These are phyloP conservation scores for Polyporus arcularius DNA, from an alignment of 768 basidiomycete species.

Conservation along the genomic window DNA sequence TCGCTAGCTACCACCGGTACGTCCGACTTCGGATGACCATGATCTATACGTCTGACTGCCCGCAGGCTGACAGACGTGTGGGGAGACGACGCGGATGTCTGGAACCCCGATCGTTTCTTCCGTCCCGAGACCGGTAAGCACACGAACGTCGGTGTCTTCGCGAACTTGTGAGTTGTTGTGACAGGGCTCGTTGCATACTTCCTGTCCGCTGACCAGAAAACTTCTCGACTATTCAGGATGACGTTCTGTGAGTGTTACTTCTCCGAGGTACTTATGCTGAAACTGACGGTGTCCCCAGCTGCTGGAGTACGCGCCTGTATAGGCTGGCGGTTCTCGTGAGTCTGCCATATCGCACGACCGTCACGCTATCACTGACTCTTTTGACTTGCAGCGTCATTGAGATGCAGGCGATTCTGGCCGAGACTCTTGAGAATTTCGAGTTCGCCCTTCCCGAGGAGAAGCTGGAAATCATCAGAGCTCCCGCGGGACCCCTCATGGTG, in stretches of 20 bases:
- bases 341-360: not conserved
- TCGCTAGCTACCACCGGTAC: slow-evolving; percentile 13
- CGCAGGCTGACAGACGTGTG: slow-evolving; percentile 13
- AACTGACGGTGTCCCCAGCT: not conserved
- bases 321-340: slow-evolving; percentile 22
- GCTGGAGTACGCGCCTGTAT: slow-evolving; percentile 17
- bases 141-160: slow-evolving; percentile 16
- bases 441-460: slow-evolving; percentile 31
- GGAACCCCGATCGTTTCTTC: slow-evolving; percentile 16
- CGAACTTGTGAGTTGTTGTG: slow-evolving; percentile 11
- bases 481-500: slow-evolving; percentile 29
- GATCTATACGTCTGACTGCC: not conserved
- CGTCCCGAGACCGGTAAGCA: slow-evolving; percentile 8
- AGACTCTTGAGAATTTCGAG: slow-evolving; percentile 36
- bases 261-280: no score
- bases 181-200: no score
- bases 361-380: not conserved
- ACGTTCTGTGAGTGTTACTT: slow-evolving; percentile 8
- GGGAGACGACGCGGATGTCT: slow-evolving; percentile 16
- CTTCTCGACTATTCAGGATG: slow-evolving; percentile 1
- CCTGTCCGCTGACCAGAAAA: not conserved
- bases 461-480: slow-evolving; percentile 29
- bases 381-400: slow-evolving; percentile 24
- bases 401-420: slow-evolving; percentile 32
- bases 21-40: not conserved